Evolutionary conservation across 192 early-diverging fungal species (phyloP).

Genomic region (Rhizoclosmatium globosum): DNA sequence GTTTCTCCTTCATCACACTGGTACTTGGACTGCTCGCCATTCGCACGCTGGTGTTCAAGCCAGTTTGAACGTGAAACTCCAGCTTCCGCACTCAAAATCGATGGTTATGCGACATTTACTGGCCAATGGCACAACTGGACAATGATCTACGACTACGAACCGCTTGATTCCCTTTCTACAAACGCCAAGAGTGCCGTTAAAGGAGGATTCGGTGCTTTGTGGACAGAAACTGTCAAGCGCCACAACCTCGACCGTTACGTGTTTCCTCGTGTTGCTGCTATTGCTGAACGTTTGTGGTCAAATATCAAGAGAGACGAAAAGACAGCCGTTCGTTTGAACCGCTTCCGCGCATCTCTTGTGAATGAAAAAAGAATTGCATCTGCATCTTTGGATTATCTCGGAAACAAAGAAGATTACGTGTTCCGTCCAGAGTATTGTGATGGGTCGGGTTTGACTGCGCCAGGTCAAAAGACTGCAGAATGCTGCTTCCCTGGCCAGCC

Average conservation of each 20-base stretch:
- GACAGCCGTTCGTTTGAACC: not conserved
- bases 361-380: slow-evolving; percentile 21
- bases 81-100: not conserved
- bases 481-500: slow-evolving; percentile 16
- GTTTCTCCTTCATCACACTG: not conserved
- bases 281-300: slow-evolving; percentile 34
- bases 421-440: slow-evolving; percentile 3
- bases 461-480: slow-evolving; percentile 17
- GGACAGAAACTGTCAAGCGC: slow-evolving; percentile 11
- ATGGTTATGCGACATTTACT: not conserved
- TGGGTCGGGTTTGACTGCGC: not conserved
- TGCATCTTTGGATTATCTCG: not conserved
- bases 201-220: slow-evolving; percentile 35
- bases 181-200: slow-evolving; percentile 6
- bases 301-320: not conserved
- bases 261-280: too few relatives aligned
- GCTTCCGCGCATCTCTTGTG: slow-evolving; percentile 16
- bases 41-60: not conserved
- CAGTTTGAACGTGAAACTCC: not conserved
- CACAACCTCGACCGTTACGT: slow-evolving; percentile 7
- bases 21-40: slow-evolving; percentile 31
- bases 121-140: slow-evolving; percentile 37
- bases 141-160: slow-evolving; percentile 41
- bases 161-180: slow-evolving; percentile 17
- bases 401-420: slow-evolving; percentile 5